A percentile compares a stretch with the other conserved stretches of the same genome.
phyloP scores from a whole-genome alignment of 768 basidiomycete genomes.

The Boletus sp. region DNA sequence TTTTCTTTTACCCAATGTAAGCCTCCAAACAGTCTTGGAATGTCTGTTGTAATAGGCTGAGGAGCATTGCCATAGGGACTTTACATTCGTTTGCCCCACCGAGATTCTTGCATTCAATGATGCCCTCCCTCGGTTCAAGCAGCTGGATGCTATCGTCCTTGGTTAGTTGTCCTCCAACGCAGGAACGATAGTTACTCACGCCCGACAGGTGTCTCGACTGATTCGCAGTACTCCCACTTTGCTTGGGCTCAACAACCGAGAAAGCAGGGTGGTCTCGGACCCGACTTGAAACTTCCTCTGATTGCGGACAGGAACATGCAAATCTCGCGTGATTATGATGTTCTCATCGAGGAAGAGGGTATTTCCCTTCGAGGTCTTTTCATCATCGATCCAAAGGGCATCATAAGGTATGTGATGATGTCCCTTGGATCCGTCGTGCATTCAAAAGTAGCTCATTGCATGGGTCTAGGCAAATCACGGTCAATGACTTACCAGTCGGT shows the following conservation, averaged over 20 bases:
- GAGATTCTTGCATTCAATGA: slow-evolving; percentile 96
- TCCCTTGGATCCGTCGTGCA: background rate
- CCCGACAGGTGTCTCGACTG: slow-evolving; percentile 70
- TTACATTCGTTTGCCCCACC: slow-evolving; percentile 91
- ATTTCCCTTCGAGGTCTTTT: slow-evolving; percentile 85
- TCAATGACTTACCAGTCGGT: slow-evolving; percentile 94
- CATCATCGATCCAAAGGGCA: slow-evolving; percentile 83
- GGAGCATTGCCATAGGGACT: slow-evolving; percentile 50
- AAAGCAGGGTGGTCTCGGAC: slow-evolving; percentile 86
- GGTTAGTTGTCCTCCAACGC: slow-evolving; percentile 40
- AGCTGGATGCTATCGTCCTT: slow-evolving; percentile 70
- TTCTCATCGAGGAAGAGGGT: slow-evolving; percentile 84
- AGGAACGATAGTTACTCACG: background rate
- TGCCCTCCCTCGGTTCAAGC: slow-evolving; percentile 70
- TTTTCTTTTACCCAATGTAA: slow-evolving; percentile 93
- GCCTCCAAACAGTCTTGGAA: slow-evolving; percentile 24
- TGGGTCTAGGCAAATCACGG: slow-evolving; percentile 66
- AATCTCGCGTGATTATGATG: slow-evolving; percentile 82
- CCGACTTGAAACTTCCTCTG: slow-evolving; percentile 80
- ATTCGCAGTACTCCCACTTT: slow-evolving; percentile 85
- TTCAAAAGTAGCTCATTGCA: background rate
- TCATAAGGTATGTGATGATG: slow-evolving; percentile 47
- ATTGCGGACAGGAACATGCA: slow-evolving; percentile 76
- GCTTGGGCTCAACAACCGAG: slow-evolving; percentile 83
- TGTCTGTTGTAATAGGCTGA: background rate